Evolutionary conservation across 768 basidiomycete species (phyloP).

Genomic region (Podaxis rugospora): DNA sequence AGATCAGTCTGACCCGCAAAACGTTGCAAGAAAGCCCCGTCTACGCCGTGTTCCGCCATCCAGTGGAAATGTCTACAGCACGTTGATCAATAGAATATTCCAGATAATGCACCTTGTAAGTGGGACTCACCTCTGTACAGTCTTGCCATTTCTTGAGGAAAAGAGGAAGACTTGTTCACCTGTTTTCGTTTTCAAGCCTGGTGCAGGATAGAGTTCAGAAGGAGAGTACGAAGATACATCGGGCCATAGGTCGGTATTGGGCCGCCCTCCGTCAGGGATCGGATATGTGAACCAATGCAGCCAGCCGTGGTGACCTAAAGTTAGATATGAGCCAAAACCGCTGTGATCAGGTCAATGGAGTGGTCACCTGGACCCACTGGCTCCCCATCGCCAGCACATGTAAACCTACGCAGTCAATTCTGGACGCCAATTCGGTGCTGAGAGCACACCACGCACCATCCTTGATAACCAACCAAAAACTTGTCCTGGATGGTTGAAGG

Average conservation of each 20-base stretch:
- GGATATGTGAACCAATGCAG: constrained; percentile 79
- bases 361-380: constrained; percentile 55
- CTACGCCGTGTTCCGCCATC: constrained; percentile 81
- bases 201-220: constrained; percentile 66
- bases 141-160: constrained; percentile 72
- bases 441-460: constrained; percentile 50
- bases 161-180: constrained; percentile 69
- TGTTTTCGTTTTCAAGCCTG: constrained; percentile 53
- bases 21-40: constrained; percentile 79
- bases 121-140: constrained; percentile 51
- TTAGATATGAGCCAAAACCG: neutral
- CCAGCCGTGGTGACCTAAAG: constrained; percentile 75
- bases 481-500: constrained; percentile 80
- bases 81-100: neutral
- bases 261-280: constrained; percentile 61
- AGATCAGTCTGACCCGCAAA: constrained; percentile 68
- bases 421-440: neutral
- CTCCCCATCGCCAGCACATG: constrained; percentile 63
- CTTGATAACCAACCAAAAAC: constrained; percentile 83
- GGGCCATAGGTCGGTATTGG: constrained; percentile 78
- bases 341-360: neutral
- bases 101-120: neutral
- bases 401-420: constrained; percentile 47
- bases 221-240: constrained; percentile 67
- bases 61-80: constrained; percentile 61